Base-by-base conservation (phyloP, 2,329 filamentous ascomycete species). In the Thielaviopsis populi region DNA sequence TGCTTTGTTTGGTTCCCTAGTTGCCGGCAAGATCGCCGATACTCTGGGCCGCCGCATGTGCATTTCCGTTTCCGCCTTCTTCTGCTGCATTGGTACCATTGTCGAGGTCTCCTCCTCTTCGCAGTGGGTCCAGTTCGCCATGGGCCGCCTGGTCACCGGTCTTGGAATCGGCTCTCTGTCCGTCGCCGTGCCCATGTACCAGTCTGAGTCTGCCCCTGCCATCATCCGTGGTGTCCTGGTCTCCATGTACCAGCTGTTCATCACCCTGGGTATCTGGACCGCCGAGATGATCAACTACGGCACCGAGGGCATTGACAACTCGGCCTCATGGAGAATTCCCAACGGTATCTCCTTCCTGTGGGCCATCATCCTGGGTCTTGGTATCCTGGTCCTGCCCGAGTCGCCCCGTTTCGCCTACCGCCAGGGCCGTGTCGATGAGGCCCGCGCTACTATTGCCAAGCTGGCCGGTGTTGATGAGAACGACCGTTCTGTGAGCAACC, bases 121-220 rank as follows among this genome's bases (percentile, higher is more conserved):
- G 2, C 72, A 73, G 53, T 88, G 85, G 85, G 81, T 80, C 65
- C 85, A 87, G 69, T 79, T 87, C 65, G 83, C 83, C 33, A 72
- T 85, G 19, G 85, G 85, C 59, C 78, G 85, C 54, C 78, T 84
- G 68, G 78, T 86, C n/a, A 85, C 83, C 27, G 85, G 85, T 68
- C 71, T 86, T 1, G 84, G 84, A 22, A 82, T 88, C 58, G 85
- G 85, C 33, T 78, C 80, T 22, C 75, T 87, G 0, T 85, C 81
- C 5, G 84, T 86, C 50, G 75, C 83, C 30, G 83, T 85, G 0
- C 83, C 83, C 59, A 84, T 88, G 81, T 88, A 88, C 69, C 83
- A 87, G 70, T 81, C 79, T 17, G 85, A 88, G 72, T 83, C 79
- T 64, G 81, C 82, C 2, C 85, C 85, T 0, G 78, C 83, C 66